These are phyloP conservation scores for Trebouxia sp. DNA, from an alignment of 139 green algal genomes.

Conservation along the genomic window DNA sequence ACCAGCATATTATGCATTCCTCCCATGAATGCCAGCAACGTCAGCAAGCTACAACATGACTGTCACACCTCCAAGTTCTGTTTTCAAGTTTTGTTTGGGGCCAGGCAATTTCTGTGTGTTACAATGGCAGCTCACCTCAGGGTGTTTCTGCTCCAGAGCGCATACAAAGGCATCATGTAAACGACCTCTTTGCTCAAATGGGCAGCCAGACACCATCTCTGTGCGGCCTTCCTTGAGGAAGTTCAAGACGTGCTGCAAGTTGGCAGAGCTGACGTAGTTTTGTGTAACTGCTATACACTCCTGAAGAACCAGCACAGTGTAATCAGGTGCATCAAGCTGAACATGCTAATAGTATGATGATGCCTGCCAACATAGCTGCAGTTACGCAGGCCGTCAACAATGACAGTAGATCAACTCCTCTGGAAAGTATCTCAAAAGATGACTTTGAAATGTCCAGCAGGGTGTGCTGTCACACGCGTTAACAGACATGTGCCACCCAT, in stretches of 20 bases:
- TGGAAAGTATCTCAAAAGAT: not conserved
- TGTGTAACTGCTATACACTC: constrained; percentile 81
- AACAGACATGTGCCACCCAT: not conserved
- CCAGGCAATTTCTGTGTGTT: not conserved
- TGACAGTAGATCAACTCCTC: too few relatives aligned
- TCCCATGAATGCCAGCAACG: not conserved
- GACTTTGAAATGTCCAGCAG: not conserved
- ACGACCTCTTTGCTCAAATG: constrained; percentile 40
- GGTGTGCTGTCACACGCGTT: not conserved
- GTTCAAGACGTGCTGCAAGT: constrained; percentile 67
- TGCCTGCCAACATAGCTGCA: not conserved
- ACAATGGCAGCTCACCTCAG: constrained; percentile 35
- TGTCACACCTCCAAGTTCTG: not conserved
- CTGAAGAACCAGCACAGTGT: not conserved
- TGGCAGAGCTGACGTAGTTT: constrained; percentile 79
- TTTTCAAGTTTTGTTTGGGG: not conserved
- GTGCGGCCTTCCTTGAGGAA: constrained; percentile 57
- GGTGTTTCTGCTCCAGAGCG: constrained; percentile 48
- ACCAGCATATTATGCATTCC: not conserved
- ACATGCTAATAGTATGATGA: not conserved
- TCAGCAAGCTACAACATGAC: not conserved
- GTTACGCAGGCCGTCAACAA: not conserved
- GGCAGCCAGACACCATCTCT: constrained; percentile 75
- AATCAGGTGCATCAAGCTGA: not conserved
- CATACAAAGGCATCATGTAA: constrained; percentile 70